Base-by-base conservation (phyloP, 495 filamentous ascomycete species). In the Penicillium nucicola region DNA sequence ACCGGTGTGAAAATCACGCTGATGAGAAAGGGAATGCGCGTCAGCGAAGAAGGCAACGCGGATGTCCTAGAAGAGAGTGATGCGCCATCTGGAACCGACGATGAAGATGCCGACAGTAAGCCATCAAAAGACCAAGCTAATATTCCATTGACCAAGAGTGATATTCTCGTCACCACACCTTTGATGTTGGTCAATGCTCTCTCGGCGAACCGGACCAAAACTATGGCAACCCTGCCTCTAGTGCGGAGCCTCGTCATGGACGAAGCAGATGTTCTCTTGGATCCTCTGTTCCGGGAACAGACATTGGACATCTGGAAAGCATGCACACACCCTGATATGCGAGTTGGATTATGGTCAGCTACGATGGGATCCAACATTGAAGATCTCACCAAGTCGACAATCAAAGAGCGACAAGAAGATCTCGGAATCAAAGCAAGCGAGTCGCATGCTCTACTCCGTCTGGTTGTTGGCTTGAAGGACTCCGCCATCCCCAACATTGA, bases 291-390 rank as follows among this genome's bases (percentile, higher is more conserved):
- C 72, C 80, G 88, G 25, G 85, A 92, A 20, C 95, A 98, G 60
- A 97, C 91, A 0, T 72, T 96, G 18, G 80, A 78, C 28, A 88
- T 97, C 57, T 97, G 92, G 93, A 76, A 80, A 17, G 77, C 86
- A 14, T 91, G 88, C 67, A 79, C 76, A 7, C 79, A 84, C 52
- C 73, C 82, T 2, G 65, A 76, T 15, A 75, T 97, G 9, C 77
- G 84, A 5, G 80, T 89, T 2, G 86, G 84, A 40, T 81, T 95
- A 42, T 99, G 92, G 89, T 97, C 92, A 15, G 93, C 95, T 8
- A 98, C 93, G 3, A 97, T 98, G 85, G 89, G 86, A 14, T 96
- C 93, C 14, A 90, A 85, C 56, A 85, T 97, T 40, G 95, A 98
- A 67, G 75, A 86, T 28, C 74, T 97, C 11, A 78, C 87, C 39